Conservation (phyloP, 768 basidiomycete species). For the Naganishia vaughanmartiniae region DNA sequence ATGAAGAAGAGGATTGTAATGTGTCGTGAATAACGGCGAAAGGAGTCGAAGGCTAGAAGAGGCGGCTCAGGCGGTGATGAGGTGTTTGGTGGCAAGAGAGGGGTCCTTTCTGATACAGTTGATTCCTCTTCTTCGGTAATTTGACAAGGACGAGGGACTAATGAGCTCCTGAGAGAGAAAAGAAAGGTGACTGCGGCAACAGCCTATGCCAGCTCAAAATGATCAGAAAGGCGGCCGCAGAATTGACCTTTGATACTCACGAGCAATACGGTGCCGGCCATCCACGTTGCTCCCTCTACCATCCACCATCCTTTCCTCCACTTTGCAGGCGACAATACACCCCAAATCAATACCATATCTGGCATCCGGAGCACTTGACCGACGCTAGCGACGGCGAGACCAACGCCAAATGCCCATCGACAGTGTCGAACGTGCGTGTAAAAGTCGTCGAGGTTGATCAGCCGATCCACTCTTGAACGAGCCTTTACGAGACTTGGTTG, state of each 20-base stretch:
- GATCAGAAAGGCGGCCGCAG: not conserved
- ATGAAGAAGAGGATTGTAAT: not conserved
- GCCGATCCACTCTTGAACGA: not conserved
- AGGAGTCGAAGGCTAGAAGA: not conserved
- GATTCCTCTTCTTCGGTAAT: too few relatives aligned
- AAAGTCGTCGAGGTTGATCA: conserved; percentile 8
- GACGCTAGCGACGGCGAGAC: not conserved
- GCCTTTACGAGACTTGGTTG: not conserved
- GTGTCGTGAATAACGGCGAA: conserved; percentile 1
- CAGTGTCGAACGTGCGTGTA: not conserved
- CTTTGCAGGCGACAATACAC: too few relatives aligned
- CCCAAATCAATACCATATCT: not conserved
- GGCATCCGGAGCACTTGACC: not conserved
- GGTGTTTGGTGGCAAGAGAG: conserved; percentile 1
- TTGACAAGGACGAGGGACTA: not conserved
- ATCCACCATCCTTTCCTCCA: not conserved
- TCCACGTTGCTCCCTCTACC: not conserved
- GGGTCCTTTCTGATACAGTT: not conserved
- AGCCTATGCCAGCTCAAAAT: not conserved
- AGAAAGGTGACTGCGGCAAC: not conserved
- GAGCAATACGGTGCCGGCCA: not conserved
- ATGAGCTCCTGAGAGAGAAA: not conserved
- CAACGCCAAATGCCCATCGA: not conserved
- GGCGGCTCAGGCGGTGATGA: not conserved
- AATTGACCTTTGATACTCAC: not conserved